Evolutionary conservation across 345 rosid species (phyloP).

Genomic region (Euphorbia lathyris): DNA sequence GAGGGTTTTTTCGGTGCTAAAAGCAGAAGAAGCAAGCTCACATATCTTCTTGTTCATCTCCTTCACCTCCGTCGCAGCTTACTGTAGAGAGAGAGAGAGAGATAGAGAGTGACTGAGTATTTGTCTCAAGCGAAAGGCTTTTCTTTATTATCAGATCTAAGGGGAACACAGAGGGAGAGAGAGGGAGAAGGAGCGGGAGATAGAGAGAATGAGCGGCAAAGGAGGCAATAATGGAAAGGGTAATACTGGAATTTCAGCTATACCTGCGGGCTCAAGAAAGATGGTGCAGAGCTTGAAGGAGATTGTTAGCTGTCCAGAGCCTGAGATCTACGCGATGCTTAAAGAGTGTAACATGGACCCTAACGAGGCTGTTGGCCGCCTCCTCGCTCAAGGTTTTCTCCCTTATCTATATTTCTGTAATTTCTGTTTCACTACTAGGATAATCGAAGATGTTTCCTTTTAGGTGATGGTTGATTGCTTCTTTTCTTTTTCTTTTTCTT

Average conservation of each 20-base stretch:
- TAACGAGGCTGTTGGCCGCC: constrained; percentile 93
- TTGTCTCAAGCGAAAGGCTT: background rate
- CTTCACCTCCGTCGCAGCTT: constrained; percentile 11
- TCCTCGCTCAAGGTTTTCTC: constrained; percentile 75
- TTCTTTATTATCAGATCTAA: constrained; percentile 26
- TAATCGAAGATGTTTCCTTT: background rate
- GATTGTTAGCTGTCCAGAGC: constrained; percentile 87
- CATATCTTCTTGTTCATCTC: constrained; percentile 2
- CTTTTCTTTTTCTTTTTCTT: background rate
- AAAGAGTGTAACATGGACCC: constrained; percentile 99
- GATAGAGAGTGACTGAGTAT: background rate
- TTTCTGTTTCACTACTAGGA: constrained; percentile 6
- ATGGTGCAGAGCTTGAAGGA: constrained; percentile 91
- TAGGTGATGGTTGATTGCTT: background rate
- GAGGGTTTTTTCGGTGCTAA: constrained; percentile 18
- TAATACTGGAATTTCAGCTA: constrained; percentile 53
- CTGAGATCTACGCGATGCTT: constrained; percentile 94
- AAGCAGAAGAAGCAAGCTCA: constrained; percentile 4
- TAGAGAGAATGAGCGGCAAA: constrained; percentile 46
- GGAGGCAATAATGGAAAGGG: constrained; percentile 40
- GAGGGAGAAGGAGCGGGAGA: constrained; percentile 17
- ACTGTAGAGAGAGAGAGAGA: background rate
- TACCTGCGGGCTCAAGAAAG: constrained; percentile 78
- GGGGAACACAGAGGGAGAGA: background rate
- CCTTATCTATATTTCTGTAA: background rate